Evolutionary conservation across 2,329 filamentous ascomycete species (phyloP).

Genomic region (Biscogniauxia mediterranea): DNA sequence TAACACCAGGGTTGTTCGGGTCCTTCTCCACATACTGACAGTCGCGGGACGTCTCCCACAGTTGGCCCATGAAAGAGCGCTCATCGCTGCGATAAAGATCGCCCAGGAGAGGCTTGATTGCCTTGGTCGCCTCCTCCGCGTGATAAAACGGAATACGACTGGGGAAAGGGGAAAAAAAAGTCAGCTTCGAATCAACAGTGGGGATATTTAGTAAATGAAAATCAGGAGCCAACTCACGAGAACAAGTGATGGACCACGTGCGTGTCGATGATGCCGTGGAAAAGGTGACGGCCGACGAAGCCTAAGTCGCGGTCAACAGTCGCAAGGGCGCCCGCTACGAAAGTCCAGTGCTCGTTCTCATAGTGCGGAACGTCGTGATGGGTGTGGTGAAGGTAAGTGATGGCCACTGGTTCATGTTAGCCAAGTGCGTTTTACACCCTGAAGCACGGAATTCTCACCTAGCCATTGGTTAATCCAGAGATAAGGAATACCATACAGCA

Average conservation of each 20-base stretch:
- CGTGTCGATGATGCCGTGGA: conserved; percentile 64
- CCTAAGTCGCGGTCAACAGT: conserved; percentile 66
- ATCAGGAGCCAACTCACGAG: conserved; percentile 33
- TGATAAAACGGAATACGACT: conserved; percentile 52
- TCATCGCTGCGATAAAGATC: conserved; percentile 42
- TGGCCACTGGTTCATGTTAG: conserved; percentile 53
- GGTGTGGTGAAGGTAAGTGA: conserved; percentile 74
- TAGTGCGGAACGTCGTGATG: conserved; percentile 58
- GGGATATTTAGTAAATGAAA: background rate
- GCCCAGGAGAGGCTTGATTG: conserved; percentile 48
- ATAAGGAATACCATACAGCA: conserved; percentile 64
- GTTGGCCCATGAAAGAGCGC: conserved; percentile 31
- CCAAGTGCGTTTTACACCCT: conserved; percentile 2
- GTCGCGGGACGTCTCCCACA: conserved; percentile 33
- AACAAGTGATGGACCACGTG: conserved; percentile 57
- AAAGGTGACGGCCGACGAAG: conserved; percentile 62
- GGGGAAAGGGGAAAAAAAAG: background rate
- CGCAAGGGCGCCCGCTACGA: conserved; percentile 58
- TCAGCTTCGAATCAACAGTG: conserved; percentile 5
- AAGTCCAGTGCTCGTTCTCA: conserved; percentile 58
- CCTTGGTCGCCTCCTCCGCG: conserved; percentile 48
- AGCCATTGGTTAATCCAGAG: conserved; percentile 72
- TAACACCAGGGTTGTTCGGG: conserved; percentile 25
- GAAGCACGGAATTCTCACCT: conserved; percentile 40
- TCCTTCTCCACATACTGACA: conserved; percentile 36